Percentiles rank a stretch among this genome's conserved stretches.
Evolutionary conservation across 306 rosid species (phyloP).

Genomic region (Astragalus glycyphyllos): DNA sequence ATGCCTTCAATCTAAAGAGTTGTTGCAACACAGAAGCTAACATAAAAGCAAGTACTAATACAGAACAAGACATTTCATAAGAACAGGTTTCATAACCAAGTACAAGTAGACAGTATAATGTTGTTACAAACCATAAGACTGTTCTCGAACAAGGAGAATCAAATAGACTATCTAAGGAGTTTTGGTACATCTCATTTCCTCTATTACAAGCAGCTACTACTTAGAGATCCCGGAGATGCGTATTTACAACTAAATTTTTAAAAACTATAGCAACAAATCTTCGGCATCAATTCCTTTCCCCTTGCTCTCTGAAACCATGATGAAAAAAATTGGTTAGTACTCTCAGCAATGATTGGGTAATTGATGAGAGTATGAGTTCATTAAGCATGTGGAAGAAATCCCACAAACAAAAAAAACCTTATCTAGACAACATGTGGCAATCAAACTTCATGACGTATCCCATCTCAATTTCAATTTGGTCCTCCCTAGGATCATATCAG

Average conservation of each 20-base stretch:
- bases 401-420: no score
- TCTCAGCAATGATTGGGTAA: no score
- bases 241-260: neutral
- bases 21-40: neutral
- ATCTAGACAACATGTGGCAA: no score
- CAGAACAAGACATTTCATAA: neutral
- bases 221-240: neutral
- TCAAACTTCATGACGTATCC: no score
- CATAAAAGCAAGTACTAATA: neutral
- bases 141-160: neutral
- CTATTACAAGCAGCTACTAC: neutral
- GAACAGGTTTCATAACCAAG: no score
- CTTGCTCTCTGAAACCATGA: neutral
- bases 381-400: no score
- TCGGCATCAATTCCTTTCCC: neutral
- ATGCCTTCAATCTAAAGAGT: no score
- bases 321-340: neutral
- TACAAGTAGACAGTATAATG: neutral
- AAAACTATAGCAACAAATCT: neutral
- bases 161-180: neutral
- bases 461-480: no score
- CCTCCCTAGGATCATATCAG: no score
- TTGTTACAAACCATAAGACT: neutral
- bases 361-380: no score
- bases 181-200: neutral